Base-by-base conservation (phyloP, 129 eudicot genomes). In the Daucus carota region DNA sequence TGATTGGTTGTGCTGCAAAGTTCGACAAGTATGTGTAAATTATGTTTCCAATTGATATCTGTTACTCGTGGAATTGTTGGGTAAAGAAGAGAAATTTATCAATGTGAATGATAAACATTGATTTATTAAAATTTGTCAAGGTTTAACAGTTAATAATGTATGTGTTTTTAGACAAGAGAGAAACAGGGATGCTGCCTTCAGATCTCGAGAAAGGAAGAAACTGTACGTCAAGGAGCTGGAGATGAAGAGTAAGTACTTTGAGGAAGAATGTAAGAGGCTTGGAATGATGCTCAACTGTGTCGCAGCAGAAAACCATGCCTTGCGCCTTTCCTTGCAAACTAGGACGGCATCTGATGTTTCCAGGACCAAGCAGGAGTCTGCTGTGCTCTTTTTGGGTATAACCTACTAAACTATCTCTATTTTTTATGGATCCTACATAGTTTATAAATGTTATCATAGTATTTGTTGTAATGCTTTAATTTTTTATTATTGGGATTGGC, bases 311-410 rank as follows among this genome's bases (percentile, higher is more conserved):
- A 94, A 94, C 84, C 97, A 94, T 78, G 92, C 95, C 13, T 74
- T 94, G 28, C 97, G 89, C 74, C 75, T 89, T 80, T 86, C 99
- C 40, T 74, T 94, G 81, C 92, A 89, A 42, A 85, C 72, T 86
- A 81, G 72, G 68, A 79, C 72, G 88, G 84, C 88, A 29, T 87
- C 42, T 81, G 85, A 76, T 87, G 87, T 84, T 81, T 85, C 97
- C 84, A 75, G 73, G 83, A 71, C 97, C 97, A 91, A 83, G 93
- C 97, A 90, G 97, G 99, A 94, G 99, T 94, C 99, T 94, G 99
- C 97, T 81, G 99, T 94, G 90, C 99, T 94, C 99, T 85, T 87
- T 83, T 84, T 86, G 99, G 99, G 99, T 94, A 89, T 85, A 40
- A 45, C 59, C 59, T 5, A 11, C 24, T 18, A 50, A 50, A 4